Base-by-base conservation (phyloP, 768 basidiomycete species). In the Multifurca ochricompacta region DNA sequence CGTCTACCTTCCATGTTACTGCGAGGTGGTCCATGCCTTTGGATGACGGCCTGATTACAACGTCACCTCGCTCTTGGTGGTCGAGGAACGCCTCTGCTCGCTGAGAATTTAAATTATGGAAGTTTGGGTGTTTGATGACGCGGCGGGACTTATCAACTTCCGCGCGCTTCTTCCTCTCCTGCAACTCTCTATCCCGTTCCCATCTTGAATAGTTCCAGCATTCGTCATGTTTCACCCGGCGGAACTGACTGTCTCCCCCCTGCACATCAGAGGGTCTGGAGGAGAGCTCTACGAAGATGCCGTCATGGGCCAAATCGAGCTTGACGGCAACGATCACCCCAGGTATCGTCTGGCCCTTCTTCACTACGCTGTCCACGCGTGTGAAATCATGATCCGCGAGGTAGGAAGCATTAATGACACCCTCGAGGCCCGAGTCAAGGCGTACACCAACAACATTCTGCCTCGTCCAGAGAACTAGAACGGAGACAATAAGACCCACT, bases 1-100 rank as follows among this genome's bases (percentile, higher is more conserved):
- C 87, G 59, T 94, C 95, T 2, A 99, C 93, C 71, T 98, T 99
- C 96, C 96, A 99, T 0, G 96, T 99, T 9, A 99, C 87, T 40
- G 95, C 95, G 34, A 99, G 75, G 71, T 98, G 96, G 63, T 96
- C 81, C 34, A 77, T 72, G 13, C 95, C 95, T 69, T 94, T 93
- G 4, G 95, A 97, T 16, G 93, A 95, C 0, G 96, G 96, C 41
- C 96, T 77, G 59, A 99, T 92, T 37, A 98, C 89, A 36, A 95
- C 94, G 68, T 98, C 96, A 9, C 96, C 96, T 18, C 91, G 82
- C 62, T 93, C 91, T 66, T 91, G 89, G 61, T 84, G 84, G 61
- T 91, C 87, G 56, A 99, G 74, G 66, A 86, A 88, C 32, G 82
- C 77, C 70, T 98, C 96, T 1, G 96, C 94, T 61, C 96, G 87